Percentiles rank a stretch among this genome's conserved stretches.
These are phyloP conservation scores for Pseudoscleropodium purum DNA, from an alignment of 225 moss, liverwort and hornwort species.

Conservation along the genomic window DNA sequence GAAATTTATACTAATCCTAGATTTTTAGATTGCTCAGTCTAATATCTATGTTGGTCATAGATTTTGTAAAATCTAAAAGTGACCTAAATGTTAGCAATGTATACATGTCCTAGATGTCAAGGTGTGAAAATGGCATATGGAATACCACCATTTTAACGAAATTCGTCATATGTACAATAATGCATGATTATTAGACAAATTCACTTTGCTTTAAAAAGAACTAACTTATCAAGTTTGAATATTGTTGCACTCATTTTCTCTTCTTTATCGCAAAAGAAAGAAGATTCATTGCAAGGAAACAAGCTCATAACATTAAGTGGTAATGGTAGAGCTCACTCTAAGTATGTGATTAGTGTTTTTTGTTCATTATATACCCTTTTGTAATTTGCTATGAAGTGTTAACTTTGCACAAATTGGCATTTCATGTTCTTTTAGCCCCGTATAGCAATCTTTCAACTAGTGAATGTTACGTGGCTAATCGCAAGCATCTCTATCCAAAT, in stretches of 20 bases:
- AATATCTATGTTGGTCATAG: no score
- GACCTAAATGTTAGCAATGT: no score
- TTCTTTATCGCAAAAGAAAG: neutral
- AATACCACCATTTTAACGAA: no score
- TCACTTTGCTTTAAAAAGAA: neutral
- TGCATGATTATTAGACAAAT: neutral
- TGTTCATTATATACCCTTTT: neutral
- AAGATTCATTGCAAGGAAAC: neutral
- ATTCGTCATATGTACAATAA: no score
- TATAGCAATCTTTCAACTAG: neutral
- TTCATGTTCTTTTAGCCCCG: neutral
- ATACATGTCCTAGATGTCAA: no score
- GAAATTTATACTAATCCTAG: no score
- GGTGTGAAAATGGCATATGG: no score
- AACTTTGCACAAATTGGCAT: neutral
- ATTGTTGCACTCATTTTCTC: neutral
- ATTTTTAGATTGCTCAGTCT: no score
- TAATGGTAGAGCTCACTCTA: neutral
- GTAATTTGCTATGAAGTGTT: neutral
- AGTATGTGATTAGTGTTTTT: neutral
- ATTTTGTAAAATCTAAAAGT: no score
- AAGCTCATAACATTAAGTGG: neutral
- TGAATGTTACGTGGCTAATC: neutral
- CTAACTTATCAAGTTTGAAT: neutral
- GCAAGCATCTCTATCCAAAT: neutral